These are phyloP conservation scores for Amphibolis antarctica DNA, from an alignment of 106 monocot species.

Conservation along the genomic window DNA sequence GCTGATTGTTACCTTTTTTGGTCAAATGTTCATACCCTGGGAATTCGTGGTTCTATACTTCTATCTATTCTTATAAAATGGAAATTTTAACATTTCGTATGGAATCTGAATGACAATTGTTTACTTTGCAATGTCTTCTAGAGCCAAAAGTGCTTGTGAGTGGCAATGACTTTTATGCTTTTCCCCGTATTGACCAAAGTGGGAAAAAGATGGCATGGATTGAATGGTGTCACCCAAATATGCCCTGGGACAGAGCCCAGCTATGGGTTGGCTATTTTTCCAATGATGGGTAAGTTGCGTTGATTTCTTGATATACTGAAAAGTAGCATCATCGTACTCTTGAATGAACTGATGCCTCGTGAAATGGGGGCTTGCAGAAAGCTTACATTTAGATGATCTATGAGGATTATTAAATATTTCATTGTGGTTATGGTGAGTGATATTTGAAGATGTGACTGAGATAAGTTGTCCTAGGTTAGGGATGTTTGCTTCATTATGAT, in stretches of 20 bases:
- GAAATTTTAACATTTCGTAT: background rate
- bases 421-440: background rate
- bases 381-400: background rate
- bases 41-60: background rate
- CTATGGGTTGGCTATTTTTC: slow-evolving; percentile 97
- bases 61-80: background rate
- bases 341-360: background rate
- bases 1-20: background rate
- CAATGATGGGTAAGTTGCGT: slow-evolving; percentile 52
- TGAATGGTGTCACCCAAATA: slow-evolving; percentile 91
- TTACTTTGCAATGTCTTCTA: slow-evolving; percentile 16
- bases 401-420: background rate
- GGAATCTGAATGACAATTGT: background rate
- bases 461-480: no score
- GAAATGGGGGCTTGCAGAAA: background rate
- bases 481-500: no score
- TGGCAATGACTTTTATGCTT: slow-evolving; percentile 93
- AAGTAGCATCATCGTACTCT: background rate
- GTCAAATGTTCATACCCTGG: background rate
- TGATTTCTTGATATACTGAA: background rate
- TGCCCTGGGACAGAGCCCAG: slow-evolving; percentile 91
- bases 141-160: slow-evolving; percentile 59
- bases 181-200: slow-evolving; percentile 58
- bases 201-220: slow-evolving; percentile 81
- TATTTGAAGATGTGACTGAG: no score